phyloP scores from a whole-genome alignment of 1,284 basidiomycete species.

The Gomphus bonarii region DNA sequence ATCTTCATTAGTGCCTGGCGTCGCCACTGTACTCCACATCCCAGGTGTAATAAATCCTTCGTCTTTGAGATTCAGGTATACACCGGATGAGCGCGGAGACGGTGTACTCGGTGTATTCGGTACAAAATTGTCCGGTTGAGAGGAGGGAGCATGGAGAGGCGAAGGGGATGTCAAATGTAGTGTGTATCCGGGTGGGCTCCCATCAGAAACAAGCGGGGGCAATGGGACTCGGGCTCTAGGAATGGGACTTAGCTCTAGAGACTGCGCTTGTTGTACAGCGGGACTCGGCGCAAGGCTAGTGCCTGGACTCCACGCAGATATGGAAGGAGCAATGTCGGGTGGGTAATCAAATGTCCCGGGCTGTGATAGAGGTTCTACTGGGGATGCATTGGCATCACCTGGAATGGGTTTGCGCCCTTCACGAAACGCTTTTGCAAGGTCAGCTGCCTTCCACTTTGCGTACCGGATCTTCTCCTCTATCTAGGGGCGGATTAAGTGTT shows the following conservation, averaged over 20 bases:
- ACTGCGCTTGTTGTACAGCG: background rate
- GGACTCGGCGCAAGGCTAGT: slow-evolving; percentile 8
- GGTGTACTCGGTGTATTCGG: slow-evolving; percentile 22
- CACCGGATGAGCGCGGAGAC: slow-evolving; percentile 6
- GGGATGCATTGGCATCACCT: slow-evolving; percentile 41
- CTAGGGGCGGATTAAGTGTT: slow-evolving; percentile 25
- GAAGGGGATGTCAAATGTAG: slow-evolving; percentile 13
- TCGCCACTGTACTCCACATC: slow-evolving; percentile 54
- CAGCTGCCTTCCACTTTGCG: slow-evolving; percentile 88
- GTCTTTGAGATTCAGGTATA: slow-evolving; percentile 15
- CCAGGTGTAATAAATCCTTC: slow-evolving; percentile 33
- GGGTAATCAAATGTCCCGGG: background rate
- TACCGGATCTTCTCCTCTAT: slow-evolving; percentile 75
- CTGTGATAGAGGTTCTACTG: background rate
- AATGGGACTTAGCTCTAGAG: slow-evolving; percentile 3
- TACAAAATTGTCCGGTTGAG: slow-evolving; percentile 21
- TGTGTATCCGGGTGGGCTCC: background rate
- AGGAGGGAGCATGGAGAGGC: slow-evolving; percentile 15
- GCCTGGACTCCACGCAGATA: slow-evolving; percentile 7
- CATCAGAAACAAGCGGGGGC: slow-evolving; percentile 9
- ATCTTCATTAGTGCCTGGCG: slow-evolving; percentile 33
- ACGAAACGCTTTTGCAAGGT: slow-evolving; percentile 82
- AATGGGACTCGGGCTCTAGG: slow-evolving; percentile 11
- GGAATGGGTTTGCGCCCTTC: slow-evolving; percentile 70
- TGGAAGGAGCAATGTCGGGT: background rate